Conservation (phyloP, 2,329 filamentous ascomycete genomes). For the Mycosphaerella arachidis region DNA sequence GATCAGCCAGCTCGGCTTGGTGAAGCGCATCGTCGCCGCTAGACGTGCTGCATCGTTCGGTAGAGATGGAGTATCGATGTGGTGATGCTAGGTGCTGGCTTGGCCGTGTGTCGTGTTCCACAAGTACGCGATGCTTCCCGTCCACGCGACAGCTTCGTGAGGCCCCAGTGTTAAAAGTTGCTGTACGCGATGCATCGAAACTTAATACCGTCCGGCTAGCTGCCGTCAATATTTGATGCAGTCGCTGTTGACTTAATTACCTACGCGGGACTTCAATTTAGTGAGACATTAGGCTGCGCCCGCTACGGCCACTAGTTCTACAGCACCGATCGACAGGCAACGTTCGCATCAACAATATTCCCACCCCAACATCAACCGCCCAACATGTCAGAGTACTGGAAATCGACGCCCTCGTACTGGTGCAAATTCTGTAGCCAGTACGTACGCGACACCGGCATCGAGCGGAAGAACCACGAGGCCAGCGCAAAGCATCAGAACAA, state of each 20-base stretch:
- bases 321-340: not conserved
- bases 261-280: too few species aligned
- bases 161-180: too few species aligned
- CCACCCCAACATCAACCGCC: not conserved
- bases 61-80: not conserved
- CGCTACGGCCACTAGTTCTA: not conserved
- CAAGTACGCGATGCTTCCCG: too few species aligned
- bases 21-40: conserved; percentile 52
- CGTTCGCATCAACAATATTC: not conserved
- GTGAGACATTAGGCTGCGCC: not conserved
- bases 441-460: conserved; percentile 87
- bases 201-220: too few species aligned
- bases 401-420: conserved; percentile 95
- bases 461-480: conserved; percentile 54
- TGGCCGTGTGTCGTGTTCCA: too few species aligned
- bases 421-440: conserved; percentile 93
- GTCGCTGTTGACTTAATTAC: too few species aligned
- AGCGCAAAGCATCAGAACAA: conserved; percentile 49
- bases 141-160: too few species aligned
- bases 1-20: conserved; percentile 93
- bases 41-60: not conserved
- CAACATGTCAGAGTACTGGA: conserved; percentile 95
- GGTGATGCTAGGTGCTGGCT: not conserved
- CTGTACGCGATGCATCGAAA: too few species aligned
- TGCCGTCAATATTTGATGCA: too few species aligned